These are phyloP conservation scores for Sarocladium oryzae DNA, from an alignment of 2,329 filamentous ascomycete species.

Conservation along the genomic window DNA sequence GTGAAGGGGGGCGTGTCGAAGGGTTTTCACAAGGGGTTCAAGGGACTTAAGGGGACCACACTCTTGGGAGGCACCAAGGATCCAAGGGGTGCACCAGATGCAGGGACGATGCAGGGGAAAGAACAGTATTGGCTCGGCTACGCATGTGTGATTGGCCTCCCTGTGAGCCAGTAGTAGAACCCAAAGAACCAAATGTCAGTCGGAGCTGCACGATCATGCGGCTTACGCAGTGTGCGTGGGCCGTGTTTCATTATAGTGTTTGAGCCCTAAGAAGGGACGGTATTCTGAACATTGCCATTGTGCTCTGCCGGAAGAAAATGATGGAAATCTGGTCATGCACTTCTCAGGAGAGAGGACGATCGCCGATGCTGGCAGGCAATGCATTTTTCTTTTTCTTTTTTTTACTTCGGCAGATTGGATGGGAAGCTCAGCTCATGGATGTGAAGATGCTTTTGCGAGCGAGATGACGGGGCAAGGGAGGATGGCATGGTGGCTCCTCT, in stretches of 20 bases:
- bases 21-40: constrained; percentile 7
- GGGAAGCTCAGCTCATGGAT: no score
- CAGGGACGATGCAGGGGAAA: constrained; percentile 7
- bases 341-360: neutral
- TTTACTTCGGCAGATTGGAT: no score
- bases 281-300: constrained; percentile 1
- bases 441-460: no score
- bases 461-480: no score
- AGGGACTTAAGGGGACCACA: neutral
- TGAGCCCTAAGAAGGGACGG: neutral
- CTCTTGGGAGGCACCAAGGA: no score
- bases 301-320: neutral
- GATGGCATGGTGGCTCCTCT: no score
- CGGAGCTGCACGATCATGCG: constrained; percentile 7
- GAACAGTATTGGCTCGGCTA: neutral
- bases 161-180: neutral
- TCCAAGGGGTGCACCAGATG: neutral
- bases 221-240: constrained; percentile 1
- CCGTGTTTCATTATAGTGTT: neutral
- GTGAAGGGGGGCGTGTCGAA: neutral
- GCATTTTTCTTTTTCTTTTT: no score
- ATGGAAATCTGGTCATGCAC: neutral
- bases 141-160: constrained; percentile 3
- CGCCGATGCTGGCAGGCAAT: neutral
- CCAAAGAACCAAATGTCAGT: neutral